A percentile compares a stretch with the other conserved stretches of the same genome.
Conservation (phyloP, 345 rosid species). For the Dipteronia sinensis region DNA sequence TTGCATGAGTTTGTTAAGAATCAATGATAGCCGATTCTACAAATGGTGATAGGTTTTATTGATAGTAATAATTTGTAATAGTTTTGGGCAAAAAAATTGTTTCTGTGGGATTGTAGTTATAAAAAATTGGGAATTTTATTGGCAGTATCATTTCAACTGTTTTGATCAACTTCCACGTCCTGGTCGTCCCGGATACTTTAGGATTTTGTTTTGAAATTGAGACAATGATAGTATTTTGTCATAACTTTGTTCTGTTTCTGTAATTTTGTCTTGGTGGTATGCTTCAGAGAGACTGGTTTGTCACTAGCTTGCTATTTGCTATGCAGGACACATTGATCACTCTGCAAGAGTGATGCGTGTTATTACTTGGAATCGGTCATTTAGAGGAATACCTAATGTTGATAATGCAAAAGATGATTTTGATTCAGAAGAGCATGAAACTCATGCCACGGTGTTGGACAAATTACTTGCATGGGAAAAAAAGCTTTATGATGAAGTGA, state of each 20-base stretch:
- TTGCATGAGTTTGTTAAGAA: background rate
- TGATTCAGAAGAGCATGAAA: slow-evolving; percentile 79
- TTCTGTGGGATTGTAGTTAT: background rate
- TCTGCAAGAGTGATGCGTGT: slow-evolving; percentile 94
- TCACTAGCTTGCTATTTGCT: slow-evolving; percentile 13
- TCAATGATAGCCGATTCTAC: background rate
- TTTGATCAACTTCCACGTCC: background rate
- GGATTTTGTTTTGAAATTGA: background rate
- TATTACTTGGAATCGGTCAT: slow-evolving; percentile 94
- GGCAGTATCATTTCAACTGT: background rate
- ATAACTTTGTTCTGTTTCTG: background rate
- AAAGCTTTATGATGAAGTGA: slow-evolving; percentile 97
- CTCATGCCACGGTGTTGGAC: slow-evolving; percentile 96
- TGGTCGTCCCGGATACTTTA: no score
- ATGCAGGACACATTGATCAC: slow-evolving; percentile 90
- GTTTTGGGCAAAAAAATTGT: background rate
- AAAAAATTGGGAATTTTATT: background rate
- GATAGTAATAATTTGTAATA: background rate
- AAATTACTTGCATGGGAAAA: slow-evolving; percentile 98
- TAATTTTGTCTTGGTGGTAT: background rate
- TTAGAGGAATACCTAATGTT: slow-evolving; percentile 53
- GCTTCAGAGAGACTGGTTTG: background rate
- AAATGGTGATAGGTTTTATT: background rate
- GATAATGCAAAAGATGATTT: slow-evolving; percentile 74
- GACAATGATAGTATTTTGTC: background rate